These are phyloP conservation scores for Escallonia rubra DNA, from an alignment of 129 eudicot genomes.

Conservation along the genomic window DNA sequence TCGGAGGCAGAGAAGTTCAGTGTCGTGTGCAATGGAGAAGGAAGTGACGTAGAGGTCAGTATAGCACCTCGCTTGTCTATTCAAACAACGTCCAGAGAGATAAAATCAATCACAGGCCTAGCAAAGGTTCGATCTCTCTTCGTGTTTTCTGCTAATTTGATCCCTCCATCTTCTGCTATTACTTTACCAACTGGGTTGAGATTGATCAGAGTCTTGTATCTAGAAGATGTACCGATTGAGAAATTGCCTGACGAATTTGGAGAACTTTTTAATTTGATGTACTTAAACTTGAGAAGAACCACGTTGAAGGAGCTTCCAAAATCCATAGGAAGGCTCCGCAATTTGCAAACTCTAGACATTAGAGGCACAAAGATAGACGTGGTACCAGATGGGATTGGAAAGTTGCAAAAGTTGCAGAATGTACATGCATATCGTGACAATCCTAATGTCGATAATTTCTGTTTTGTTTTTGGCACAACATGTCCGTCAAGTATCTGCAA, in stretches of 20 bases:
- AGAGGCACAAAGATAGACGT: background rate
- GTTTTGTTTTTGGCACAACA: background rate
- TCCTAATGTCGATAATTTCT: no score
- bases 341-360: slow-evolving; percentile 4
- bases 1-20: background rate
- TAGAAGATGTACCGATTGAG: background rate
- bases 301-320: slow-evolving; percentile 2
- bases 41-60: background rate
- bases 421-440: background rate
- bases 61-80: background rate
- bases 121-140: background rate
- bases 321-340: background rate
- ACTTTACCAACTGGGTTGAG: background rate
- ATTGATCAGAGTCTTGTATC: background rate
- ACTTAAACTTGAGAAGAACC: background rate
- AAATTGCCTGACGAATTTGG: background rate
- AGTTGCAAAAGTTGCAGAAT: slow-evolving; percentile 4
- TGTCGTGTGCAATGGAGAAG: background rate
- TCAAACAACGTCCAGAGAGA: background rate
- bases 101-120: background rate
- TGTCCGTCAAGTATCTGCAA: background rate
- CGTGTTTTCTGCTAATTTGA: no score
- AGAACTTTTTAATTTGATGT: slow-evolving; percentile 10
- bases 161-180: no score
- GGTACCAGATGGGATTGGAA: slow-evolving; percentile 11